Evolutionary conservation across 805 yeast genomes (phyloP), one percentile per base, ranked within the genome.

Genomic region (Candida methanosorbosa): DNA sequence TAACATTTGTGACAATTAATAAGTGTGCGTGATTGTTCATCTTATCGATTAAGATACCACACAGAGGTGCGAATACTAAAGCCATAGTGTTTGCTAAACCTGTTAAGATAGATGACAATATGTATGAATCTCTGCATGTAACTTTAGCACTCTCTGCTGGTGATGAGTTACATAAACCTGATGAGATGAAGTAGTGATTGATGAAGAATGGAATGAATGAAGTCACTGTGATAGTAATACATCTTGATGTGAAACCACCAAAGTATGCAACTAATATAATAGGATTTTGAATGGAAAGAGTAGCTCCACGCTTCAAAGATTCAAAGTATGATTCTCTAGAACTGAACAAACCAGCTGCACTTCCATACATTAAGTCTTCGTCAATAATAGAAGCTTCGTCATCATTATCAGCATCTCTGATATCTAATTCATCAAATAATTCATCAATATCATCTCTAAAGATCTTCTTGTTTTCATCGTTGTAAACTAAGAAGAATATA

Each of bases 191-290:
- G 57, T 67, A 76, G 35, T 68, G 64, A 52, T 74, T 77, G 29
- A 79, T 77, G 50, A 69, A 64, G 26, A 79, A 56, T 4, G 88
- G 88, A 18, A 80, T 64, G 51, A 78, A 81, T 5, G 76, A 65
- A 0, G 82, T 57, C 8, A 70, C 64, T 3, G 69, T 63, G 2
- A 80, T 77, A 1, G 82, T 68, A 3, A 78, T 69, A 5, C 82
- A 66, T 33, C 87, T 68, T 4, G 86, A 73, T 14, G 78, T 72
- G 41, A 78, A 70, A 2, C 75, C 71, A 5, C 82, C 83, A 14
- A 68, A 44, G 45, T 76, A 80, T 0, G 85, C 78, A 18, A 77
- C 48, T 29, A 68, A 63, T 18, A 78, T 63, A 24, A 66, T 60
- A 11, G 64, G 63, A 48, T 71, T 70, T 34, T 58, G 51, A 18